A percentile compares a stretch with the other conserved stretches of the same genome.
Evolutionary conservation across 1,284 basidiomycete species (phyloP).

Genomic region (Volvariella surrecta): DNA sequence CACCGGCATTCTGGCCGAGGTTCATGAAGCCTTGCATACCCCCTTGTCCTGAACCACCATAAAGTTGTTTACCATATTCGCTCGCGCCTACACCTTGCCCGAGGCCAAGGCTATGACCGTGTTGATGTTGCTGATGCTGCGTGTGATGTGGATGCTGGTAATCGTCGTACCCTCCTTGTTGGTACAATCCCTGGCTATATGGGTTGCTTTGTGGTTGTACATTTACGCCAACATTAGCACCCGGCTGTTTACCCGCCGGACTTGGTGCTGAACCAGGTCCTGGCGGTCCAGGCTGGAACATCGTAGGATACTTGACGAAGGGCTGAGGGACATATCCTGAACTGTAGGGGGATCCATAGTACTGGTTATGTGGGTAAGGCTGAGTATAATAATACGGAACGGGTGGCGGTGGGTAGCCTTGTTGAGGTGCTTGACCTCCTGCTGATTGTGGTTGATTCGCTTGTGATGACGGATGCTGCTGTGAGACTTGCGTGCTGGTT

Average conservation of each 20-base stretch:
- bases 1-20: conserved; percentile 44
- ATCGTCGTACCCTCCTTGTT: conserved; percentile 62
- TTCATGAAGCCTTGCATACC: conserved; percentile 66
- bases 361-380: conserved; percentile 65
- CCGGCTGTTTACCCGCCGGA: conserved; percentile 53
- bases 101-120: conserved; percentile 28
- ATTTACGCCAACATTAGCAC: conserved; percentile 25
- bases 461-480: conserved; percentile 40
- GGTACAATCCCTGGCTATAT: conserved; percentile 54
- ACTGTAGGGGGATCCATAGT: conserved; percentile 64
- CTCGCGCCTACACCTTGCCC: conserved; percentile 40
- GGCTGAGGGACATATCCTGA: conserved; percentile 64
- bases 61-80: conserved; percentile 62
- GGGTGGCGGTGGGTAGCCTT: conserved; percentile 46
- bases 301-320: conserved; percentile 66
- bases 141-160: conserved; percentile 50
- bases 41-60: conserved; percentile 40
- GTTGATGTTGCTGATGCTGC: conserved; percentile 38
- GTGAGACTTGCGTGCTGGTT: conserved; percentile 42
- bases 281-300: conserved; percentile 62
- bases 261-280: conserved; percentile 55
- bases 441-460: conserved; percentile 47
- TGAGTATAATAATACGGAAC: conserved; percentile 61
- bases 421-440: conserved; percentile 52
- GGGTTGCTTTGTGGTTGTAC: conserved; percentile 51